phyloP scores from a whole-genome alignment of 257 asterid species.

The Plectranthus barbatus region DNA sequence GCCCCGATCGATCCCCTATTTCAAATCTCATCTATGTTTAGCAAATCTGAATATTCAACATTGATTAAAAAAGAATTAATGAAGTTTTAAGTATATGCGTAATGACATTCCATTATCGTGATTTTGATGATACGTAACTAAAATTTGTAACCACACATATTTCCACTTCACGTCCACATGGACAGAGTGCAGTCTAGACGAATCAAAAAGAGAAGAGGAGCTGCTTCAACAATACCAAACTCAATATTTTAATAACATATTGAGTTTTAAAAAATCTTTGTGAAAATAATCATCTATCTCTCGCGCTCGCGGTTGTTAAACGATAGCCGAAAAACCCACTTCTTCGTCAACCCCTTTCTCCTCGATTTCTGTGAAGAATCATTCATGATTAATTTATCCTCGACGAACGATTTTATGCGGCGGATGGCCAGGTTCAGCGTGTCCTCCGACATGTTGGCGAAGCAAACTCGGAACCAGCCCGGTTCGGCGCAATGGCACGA shows the following conservation, averaged over 20 bases:
- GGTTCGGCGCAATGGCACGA: slow-evolving; percentile 64
- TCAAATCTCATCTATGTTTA: neutral
- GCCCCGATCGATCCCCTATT: neutral
- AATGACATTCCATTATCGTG: neutral
- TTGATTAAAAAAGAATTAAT: slow-evolving; percentile 7
- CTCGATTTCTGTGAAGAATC: slow-evolving; percentile 14
- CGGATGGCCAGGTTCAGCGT: slow-evolving; percentile 41
- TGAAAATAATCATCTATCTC: no score
- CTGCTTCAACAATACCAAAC: no score
- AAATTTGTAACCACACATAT: slow-evolving; percentile 5
- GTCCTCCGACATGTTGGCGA: slow-evolving; percentile 52
- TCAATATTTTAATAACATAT: slow-evolving; percentile 25
- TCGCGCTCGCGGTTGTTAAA: slow-evolving; percentile 45
- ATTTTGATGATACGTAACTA: slow-evolving; percentile 1
- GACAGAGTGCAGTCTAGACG: slow-evolving; percentile 42
- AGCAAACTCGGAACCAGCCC: slow-evolving; percentile 64
- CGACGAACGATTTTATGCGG: slow-evolving; percentile 28
- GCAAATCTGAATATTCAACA: neutral
- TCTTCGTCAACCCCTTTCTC: slow-evolving; percentile 36
- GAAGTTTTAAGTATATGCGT: neutral
- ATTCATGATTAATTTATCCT: no score
- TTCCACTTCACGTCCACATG: slow-evolving; percentile 54
- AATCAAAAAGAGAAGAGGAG: slow-evolving; percentile 1
- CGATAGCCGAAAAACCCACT: slow-evolving; percentile 58
- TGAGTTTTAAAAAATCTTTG: no score